These are phyloP conservation scores for Citrus maxima DNA, from an alignment of 345 rosid species.

Conservation along the genomic window DNA sequence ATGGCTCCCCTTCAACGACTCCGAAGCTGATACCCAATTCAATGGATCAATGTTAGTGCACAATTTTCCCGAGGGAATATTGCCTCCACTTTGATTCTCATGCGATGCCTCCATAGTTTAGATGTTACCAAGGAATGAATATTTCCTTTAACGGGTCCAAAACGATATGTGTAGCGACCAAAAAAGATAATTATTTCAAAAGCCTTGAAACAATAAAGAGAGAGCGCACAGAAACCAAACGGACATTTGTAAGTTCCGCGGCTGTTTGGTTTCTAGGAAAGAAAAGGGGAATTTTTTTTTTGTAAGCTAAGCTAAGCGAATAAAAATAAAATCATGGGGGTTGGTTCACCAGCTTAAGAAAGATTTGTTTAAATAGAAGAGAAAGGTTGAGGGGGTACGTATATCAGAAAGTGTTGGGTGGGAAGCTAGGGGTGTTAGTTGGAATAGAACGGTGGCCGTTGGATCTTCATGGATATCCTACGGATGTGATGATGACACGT, in stretches of 20 bases:
- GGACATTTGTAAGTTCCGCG: too few relatives aligned
- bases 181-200: background rate
- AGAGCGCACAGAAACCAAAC: background rate
- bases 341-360: background rate
- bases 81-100: background rate
- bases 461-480: conserved; percentile 14
- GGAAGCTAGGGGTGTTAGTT: conserved; percentile 19
- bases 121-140: background rate
- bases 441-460: conserved; percentile 7
- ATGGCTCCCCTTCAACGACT: conserved; percentile 46
- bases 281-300: background rate
- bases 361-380: conserved; percentile 13
- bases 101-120: conserved; percentile 7
- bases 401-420: background rate
- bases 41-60: conserved; percentile 30
- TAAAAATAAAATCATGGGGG: background rate
- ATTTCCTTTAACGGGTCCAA: background rate
- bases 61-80: background rate
- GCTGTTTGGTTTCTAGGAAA: conserved; percentile 13
- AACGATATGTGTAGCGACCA: background rate
- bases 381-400: background rate
- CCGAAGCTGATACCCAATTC: conserved; percentile 36
- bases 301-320: background rate
- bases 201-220: background rate
- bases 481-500: conserved; percentile 10